Evolutionary conservation across 73 alveolate genomes (phyloP).

Genomic region (Tetrahymena borealis): DNA sequence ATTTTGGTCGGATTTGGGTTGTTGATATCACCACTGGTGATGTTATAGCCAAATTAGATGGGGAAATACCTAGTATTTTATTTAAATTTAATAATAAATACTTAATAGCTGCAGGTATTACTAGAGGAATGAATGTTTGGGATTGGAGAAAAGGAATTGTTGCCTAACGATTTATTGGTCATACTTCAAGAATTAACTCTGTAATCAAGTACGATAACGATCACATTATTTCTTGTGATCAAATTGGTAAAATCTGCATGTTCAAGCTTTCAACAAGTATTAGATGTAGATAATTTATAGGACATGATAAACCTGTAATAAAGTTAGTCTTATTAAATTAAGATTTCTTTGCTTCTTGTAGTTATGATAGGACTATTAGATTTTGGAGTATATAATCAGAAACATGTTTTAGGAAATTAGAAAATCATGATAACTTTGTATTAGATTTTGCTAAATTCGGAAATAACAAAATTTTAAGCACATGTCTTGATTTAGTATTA

Average conservation of each 20-base stretch:
- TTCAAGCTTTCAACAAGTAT: neutral
- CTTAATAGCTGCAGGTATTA: neutral
- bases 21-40: neutral
- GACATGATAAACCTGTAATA: neutral
- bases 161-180: neutral
- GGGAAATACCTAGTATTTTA: neutral
- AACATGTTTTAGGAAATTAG: neutral
- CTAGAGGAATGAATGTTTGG: neutral
- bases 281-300: neutral
- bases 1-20: neutral
- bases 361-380: neutral
- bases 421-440: neutral
- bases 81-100: neutral
- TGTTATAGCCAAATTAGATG: neutral
- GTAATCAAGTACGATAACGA: neutral
- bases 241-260: neutral
- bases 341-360: neutral
- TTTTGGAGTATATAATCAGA: neutral
- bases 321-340: neutral
- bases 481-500: neutral
- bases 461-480: neutral
- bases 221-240: neutral
- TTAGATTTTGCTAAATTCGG: neutral
- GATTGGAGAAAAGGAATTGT: neutral
- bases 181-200: neutral